These are phyloP conservation scores for Mycosarcoma maydis DNA, from an alignment of 1,284 basidiomycete species.

Conservation along the genomic window DNA sequence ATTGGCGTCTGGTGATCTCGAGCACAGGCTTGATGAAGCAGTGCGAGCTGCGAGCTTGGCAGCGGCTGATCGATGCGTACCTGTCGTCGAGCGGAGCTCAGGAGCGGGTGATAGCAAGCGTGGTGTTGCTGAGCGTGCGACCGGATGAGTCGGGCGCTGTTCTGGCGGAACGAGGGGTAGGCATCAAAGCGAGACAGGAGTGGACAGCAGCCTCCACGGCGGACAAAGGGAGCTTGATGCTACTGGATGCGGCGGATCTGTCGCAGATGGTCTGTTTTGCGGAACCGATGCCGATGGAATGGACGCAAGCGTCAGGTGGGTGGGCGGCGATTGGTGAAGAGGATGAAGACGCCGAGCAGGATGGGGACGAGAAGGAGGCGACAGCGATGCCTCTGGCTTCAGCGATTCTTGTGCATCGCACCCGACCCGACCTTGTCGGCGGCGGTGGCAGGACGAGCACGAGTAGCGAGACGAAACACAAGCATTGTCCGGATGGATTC, in stretches of 20 bases:
- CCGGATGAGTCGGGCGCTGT: constrained; percentile 19
- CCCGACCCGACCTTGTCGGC: constrained; percentile 4
- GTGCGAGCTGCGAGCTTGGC: constrained; percentile 33
- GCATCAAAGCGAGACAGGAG: constrained; percentile 3
- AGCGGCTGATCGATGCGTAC: constrained; percentile 12
- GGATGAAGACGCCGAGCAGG: not conserved
- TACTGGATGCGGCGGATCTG: constrained; percentile 27
- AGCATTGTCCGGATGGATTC: not conserved
- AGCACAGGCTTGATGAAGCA: constrained; percentile 13
- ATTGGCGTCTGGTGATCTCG: constrained; percentile 49
- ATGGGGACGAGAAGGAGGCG: not conserved
- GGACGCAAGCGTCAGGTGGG: constrained; percentile 17
- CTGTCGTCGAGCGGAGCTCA: not conserved
- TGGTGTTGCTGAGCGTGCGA: constrained; percentile 27
- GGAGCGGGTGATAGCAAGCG: constrained; percentile 14
- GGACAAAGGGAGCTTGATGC: constrained; percentile 9
- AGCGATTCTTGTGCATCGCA: constrained; percentile 17
- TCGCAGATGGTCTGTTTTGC: constrained; percentile 26
- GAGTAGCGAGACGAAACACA: not conserved
- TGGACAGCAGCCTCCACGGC: constrained; percentile 9
- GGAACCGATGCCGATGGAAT: constrained; percentile 19
- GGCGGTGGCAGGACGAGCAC: not conserved
- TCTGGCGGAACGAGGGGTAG: constrained; percentile 5
- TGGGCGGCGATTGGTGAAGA: not conserved
- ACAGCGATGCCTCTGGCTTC: constrained; percentile 1